Percentiles rank a stretch among this genome's conserved stretches.
Evolutionary conservation across 345 rosid species (phyloP).

Genomic region (Euphorbia peplus): DNA sequence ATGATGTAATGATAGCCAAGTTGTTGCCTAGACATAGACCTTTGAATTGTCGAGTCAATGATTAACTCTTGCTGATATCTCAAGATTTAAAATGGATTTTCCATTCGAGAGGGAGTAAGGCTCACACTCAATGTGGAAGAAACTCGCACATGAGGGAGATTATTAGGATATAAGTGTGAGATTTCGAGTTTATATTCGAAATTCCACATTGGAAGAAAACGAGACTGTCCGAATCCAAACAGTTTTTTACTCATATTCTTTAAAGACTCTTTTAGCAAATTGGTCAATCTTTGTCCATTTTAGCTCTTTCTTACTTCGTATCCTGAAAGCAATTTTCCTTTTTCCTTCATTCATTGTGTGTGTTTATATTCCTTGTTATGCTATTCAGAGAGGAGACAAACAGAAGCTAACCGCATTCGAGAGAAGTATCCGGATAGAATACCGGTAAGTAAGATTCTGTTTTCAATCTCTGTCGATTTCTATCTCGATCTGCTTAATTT

Average conservation of each 20-base stretch:
- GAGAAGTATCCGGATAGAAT: slow-evolving; percentile 91
- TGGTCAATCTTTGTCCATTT: background rate
- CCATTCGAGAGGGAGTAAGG: too few relatives aligned
- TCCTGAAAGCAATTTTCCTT: background rate
- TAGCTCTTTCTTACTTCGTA: background rate
- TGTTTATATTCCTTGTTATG: background rate
- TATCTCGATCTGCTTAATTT: background rate
- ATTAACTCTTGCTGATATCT: too few relatives aligned
- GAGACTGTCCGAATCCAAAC: too few relatives aligned
- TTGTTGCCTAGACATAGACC: too few relatives aligned
- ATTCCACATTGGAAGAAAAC: too few relatives aligned
- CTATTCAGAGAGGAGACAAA: slow-evolving; percentile 67
- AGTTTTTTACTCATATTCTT: background rate
- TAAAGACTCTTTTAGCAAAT: background rate
- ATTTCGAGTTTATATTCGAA: too few relatives aligned
- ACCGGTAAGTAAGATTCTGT: slow-evolving; percentile 58
- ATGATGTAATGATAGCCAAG: too few relatives aligned
- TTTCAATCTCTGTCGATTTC: background rate
- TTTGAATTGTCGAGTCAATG: too few relatives aligned
- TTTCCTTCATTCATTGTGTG: background rate
- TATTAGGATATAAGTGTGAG: too few relatives aligned
- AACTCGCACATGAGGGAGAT: too few relatives aligned
- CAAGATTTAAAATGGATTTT: too few relatives aligned
- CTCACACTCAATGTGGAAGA: too few relatives aligned
- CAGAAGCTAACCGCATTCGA: slow-evolving; percentile 77